Percentiles rank a stretch among this genome's conserved stretches.
Evolutionary conservation across 1,284 basidiomycete genomes (phyloP).

Genomic region (Ceratobasidium sp.): DNA sequence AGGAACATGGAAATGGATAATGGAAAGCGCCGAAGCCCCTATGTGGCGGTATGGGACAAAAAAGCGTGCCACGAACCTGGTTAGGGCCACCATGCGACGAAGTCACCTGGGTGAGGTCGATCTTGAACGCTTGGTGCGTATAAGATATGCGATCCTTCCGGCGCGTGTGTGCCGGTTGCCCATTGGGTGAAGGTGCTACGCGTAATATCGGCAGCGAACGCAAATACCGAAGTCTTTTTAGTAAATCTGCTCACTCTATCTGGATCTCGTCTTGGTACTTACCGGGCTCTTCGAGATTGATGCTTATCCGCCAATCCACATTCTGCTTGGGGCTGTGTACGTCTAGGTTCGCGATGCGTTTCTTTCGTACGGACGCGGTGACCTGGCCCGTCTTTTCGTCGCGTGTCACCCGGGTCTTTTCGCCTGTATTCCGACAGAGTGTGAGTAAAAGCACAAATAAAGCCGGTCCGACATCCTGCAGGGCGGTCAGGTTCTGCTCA

Average conservation of each 20-base stretch:
- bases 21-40: conserved; percentile 43
- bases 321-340: conserved; percentile 81
- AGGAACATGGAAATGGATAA: conserved; percentile 5
- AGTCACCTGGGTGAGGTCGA: conserved; percentile 94
- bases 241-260: not conserved
- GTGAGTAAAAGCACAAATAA: not conserved
- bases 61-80: conserved; percentile 29
- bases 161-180: conserved; percentile 64
- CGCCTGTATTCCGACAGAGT: conserved; percentile 47
- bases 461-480: conserved; percentile 13
- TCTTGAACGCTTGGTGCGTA: conserved; percentile 87
- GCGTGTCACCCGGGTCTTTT: conserved; percentile 83
- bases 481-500: conserved; percentile 41
- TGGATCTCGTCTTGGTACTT: conserved; percentile 42
- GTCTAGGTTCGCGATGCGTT: conserved; percentile 86
- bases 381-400: conserved; percentile 77
- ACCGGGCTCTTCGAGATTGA: conserved; percentile 77
- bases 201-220: not conserved
- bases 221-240: not conserved
- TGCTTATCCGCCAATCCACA: conserved; percentile 92
- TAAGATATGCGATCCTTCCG: conserved; percentile 94
- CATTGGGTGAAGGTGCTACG: conserved; percentile 45
- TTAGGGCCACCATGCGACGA: conserved; percentile 43
- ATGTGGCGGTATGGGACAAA: conserved; percentile 23
- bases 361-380: conserved; percentile 75